Conservation (phyloP, 2,329 filamentous ascomycete genomes). For the Fusarium gaditjirri region DNA sequence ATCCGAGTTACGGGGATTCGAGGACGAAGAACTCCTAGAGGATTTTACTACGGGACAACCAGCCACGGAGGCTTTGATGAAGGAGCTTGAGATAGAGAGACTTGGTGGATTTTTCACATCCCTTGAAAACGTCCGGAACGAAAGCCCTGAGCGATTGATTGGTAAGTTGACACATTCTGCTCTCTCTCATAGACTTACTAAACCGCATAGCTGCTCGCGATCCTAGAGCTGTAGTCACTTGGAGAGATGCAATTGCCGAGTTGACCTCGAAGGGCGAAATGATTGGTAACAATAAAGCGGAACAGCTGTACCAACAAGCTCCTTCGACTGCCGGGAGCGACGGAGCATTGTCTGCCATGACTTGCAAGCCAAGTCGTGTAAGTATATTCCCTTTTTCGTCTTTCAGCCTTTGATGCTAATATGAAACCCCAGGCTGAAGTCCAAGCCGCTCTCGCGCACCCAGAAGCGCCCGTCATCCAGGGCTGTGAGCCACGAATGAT, state of each 20-base stretch:
- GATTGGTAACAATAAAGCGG: background rate
- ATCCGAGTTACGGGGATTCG: background rate
- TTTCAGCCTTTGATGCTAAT: background rate
- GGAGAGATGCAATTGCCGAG: background rate
- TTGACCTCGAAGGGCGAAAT: background rate
- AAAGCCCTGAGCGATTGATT: background rate
- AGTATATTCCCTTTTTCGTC: background rate
- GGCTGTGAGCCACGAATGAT: background rate
- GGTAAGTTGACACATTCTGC: background rate
- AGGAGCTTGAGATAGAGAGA: background rate
- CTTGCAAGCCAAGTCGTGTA: background rate
- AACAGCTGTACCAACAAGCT: background rate
- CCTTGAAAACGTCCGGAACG: background rate
- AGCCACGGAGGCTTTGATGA: background rate
- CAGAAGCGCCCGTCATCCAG: background rate
- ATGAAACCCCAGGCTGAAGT: background rate
- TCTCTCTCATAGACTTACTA: background rate
- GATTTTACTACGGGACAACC: background rate
- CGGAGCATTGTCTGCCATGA: background rate
- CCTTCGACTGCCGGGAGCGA: background rate
- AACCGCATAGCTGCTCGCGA: background rate
- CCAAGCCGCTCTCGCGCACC: background rate
- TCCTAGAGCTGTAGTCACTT: background rate
- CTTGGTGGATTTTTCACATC: background rate
- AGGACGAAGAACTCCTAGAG: background rate